A percentile compares a stretch with the other conserved stretches of the same genome.
phyloP scores from a whole-genome alignment of 164 flowering plant species.

The Liriodendron chinense region DNA sequence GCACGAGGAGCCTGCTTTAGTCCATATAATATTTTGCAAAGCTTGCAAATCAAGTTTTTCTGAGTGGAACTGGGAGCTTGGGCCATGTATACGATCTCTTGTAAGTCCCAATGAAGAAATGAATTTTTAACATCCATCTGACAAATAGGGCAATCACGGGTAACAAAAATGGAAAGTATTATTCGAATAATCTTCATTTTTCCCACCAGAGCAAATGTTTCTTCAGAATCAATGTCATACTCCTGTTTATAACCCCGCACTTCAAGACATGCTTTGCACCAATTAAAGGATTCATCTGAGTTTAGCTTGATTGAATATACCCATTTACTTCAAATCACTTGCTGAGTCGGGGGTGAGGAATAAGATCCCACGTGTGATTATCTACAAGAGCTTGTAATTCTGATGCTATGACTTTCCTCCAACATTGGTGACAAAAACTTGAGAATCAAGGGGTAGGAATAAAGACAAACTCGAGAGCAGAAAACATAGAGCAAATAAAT shows the following conservation, averaged over 20 bases:
- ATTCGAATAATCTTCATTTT: background rate
- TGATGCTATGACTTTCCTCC: background rate
- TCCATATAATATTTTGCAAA: background rate
- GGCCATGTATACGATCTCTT: background rate
- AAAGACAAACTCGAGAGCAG: too few species aligned
- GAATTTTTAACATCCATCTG: background rate
- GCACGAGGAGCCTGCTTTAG: background rate
- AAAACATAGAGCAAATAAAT: too few species aligned
- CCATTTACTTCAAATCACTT: background rate
- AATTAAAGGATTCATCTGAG: background rate
- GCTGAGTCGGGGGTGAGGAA: background rate
- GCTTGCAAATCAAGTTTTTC: background rate
- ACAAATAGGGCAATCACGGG: background rate
- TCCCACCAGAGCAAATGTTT: background rate
- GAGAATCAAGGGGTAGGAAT: too few species aligned
- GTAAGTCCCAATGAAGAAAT: background rate
- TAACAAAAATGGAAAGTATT: background rate
- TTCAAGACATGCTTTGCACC: background rate
- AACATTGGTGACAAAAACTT: background rate
- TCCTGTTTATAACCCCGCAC: background rate
- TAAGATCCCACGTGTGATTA: background rate
- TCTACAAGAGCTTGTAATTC: background rate
- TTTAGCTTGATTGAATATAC: background rate
- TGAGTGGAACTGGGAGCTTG: background rate
- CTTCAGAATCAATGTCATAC: background rate